Percentiles rank a stretch among this genome's conserved stretches.
Evolutionary conservation across 306 rosid species (phyloP).

Genomic region (Trifolium repens): DNA sequence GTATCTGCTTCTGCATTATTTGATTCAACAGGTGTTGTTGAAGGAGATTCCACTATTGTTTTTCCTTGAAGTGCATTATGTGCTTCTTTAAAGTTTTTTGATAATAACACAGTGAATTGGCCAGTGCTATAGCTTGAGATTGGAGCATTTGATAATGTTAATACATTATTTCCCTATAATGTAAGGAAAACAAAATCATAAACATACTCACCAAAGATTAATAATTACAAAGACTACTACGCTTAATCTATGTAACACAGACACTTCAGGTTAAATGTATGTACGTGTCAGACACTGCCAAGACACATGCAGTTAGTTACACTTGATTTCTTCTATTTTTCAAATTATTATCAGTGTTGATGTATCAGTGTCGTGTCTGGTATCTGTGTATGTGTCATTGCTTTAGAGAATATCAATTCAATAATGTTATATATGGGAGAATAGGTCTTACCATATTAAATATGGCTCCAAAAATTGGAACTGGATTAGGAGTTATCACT

Average conservation of each 20-base stretch:
- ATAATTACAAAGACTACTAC: too few species aligned
- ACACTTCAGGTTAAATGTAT: neutral
- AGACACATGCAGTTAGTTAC: neutral
- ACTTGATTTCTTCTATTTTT: neutral
- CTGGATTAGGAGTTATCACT: constrained; percentile 27
- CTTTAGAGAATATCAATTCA: neutral
- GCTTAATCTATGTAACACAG: neutral
- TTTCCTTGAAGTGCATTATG: constrained; percentile 16
- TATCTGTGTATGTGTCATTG: too few species aligned
- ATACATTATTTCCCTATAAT: constrained; percentile 35
- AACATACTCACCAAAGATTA: neutral
- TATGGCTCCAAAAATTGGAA: constrained; percentile 29
- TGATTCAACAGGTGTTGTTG: neutral
- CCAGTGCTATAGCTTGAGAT: neutral
- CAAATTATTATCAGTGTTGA: neutral
- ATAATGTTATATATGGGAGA: neutral
- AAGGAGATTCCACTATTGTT: neutral
- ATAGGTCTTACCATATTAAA: constrained; percentile 37
- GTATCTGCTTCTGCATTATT: neutral
- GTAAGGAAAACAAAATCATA: constrained; percentile 14
- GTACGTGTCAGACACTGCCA: neutral
- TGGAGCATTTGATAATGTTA: neutral
- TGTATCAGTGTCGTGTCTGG: neutral
- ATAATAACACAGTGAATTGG: constrained; percentile 13
- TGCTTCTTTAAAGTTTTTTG: constrained; percentile 42